phyloP scores from a whole-genome alignment of 2,329 filamentous ascomycete genomes.

The Aphanocladium album region DNA sequence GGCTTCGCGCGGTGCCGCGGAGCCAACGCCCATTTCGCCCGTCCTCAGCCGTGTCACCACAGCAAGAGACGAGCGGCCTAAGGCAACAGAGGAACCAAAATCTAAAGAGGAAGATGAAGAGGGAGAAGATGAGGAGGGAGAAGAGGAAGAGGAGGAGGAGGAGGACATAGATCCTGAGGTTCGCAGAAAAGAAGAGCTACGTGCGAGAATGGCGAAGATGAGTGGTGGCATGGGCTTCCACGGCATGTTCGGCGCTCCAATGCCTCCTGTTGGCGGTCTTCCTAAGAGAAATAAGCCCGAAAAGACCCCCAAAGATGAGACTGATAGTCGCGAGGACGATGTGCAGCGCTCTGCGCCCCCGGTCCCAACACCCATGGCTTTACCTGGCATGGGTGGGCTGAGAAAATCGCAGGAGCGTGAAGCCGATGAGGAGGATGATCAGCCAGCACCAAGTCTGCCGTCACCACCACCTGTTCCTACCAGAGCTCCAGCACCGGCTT shows the following conservation, averaged over 20 bases:
- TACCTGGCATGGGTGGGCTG: conserved; percentile 68
- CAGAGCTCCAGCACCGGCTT: conserved; percentile 24
- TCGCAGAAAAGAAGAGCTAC: conserved; percentile 77
- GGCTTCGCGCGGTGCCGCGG: conserved; percentile 27
- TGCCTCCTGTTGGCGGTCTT: conserved; percentile 55
- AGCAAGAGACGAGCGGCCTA: conserved; percentile 50
- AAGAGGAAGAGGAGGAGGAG: conserved; percentile 70
- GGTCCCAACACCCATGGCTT: conserved; percentile 55
- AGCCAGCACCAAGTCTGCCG: conserved; percentile 28
- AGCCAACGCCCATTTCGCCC: conserved; percentile 34
- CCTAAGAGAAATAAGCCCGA: conserved; percentile 48
- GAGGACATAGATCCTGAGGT: conserved; percentile 86
- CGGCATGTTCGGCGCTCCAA: conserved; percentile 79
- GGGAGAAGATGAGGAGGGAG: conserved; percentile 63
- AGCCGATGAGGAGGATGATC: conserved; percentile 27
- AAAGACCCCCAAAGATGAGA: conserved; percentile 27
- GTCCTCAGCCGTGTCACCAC: conserved; percentile 20
- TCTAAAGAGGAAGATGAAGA: conserved; percentile 64
- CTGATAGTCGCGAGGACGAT: conserved; percentile 38
- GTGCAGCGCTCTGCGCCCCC: conserved; percentile 43
- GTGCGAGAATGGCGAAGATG: conserved; percentile 97
- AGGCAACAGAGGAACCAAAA: conserved; percentile 66
- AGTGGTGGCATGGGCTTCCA: conserved; percentile 96
- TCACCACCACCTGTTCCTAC: conserved; percentile 28
- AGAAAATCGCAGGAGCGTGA: conserved; percentile 39